Conservation (phyloP, 805 yeast genomes). For the Nakazawaea ishiwadae region DNA sequence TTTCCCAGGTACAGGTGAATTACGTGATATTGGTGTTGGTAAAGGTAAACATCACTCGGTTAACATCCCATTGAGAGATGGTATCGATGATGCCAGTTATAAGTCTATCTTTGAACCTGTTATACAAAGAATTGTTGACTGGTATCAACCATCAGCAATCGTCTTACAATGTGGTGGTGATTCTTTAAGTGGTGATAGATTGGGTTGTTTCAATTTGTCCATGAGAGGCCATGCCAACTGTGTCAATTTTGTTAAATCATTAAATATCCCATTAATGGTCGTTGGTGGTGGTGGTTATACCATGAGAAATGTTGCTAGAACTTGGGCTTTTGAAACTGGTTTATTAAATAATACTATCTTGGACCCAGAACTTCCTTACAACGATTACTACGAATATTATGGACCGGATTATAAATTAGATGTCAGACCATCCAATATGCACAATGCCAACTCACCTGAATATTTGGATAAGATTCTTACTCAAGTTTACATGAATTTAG, state of each 20-base stretch:
- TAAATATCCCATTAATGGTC: constrained; percentile 87
- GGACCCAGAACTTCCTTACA: constrained; percentile 80
- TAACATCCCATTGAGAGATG: constrained; percentile 85
- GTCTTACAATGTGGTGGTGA: constrained; percentile 99
- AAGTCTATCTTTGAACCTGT: constrained; percentile 88
- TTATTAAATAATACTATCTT: constrained; percentile 73
- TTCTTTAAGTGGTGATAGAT: constrained; percentile 89
- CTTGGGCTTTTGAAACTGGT: constrained; percentile 95
- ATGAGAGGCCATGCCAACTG: constrained; percentile 97
- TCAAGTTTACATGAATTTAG: constrained; percentile 72
- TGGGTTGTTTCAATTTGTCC: constrained; percentile 93
- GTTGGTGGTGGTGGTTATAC: constrained; percentile 99
- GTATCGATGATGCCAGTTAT: constrained; percentile 87
- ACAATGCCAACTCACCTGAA: constrained; percentile 91
- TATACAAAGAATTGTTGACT: constrained; percentile 67
- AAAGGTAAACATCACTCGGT: constrained; percentile 79
- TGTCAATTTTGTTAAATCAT: constrained; percentile 78
- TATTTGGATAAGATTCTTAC: constrained; percentile 80
- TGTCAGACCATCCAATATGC: constrained; percentile 94
- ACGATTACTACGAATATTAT: constrained; percentile 94
- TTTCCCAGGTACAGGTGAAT: constrained; percentile 90
- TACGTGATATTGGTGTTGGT: constrained; percentile 80
- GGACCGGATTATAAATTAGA: constrained; percentile 96
- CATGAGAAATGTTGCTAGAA: constrained; percentile 91
- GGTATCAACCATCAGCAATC: constrained; percentile 94